phyloP scores from a whole-genome alignment of 164 flowering plant species.

The Macadamia integrifolia region DNA sequence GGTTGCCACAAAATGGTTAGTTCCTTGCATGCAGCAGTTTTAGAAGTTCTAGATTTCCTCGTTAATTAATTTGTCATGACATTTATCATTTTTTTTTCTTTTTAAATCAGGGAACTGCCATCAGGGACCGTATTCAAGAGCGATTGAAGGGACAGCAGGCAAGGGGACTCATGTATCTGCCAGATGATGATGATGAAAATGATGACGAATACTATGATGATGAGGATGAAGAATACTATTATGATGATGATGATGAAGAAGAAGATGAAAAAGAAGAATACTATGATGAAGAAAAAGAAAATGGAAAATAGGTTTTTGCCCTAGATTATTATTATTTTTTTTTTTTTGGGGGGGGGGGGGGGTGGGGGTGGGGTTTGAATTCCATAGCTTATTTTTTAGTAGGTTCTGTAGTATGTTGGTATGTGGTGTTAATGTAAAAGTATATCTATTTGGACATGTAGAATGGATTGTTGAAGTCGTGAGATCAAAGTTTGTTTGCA shows the following conservation, averaged over 20 bases:
- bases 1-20: conserved; percentile 74
- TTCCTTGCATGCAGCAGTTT: background rate
- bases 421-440: background rate
- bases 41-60: background rate
- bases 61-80: background rate
- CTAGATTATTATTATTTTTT: background rate
- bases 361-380: too few relatives aligned
- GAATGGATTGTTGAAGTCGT: background rate
- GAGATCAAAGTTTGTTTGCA: background rate
- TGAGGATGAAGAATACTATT: conserved; percentile 17
- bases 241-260: conserved; percentile 17
- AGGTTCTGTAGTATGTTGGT: background rate
- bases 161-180: conserved; percentile 7
- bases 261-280: conserved; percentile 2
- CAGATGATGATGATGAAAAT: conserved; percentile 17
- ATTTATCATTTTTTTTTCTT: too few relatives aligned
- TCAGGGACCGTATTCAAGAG: conserved; percentile 57
- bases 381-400: background rate
- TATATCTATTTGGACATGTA: background rate
- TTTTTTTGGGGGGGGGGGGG: too few relatives aligned
- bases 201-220: conserved; percentile 25
- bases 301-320: background rate
- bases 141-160: conserved; percentile 33
- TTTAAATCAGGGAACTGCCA: conserved; percentile 51
- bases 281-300: background rate